Conservation (phyloP, 257 asterid species). For the Datura wrightii region DNA sequence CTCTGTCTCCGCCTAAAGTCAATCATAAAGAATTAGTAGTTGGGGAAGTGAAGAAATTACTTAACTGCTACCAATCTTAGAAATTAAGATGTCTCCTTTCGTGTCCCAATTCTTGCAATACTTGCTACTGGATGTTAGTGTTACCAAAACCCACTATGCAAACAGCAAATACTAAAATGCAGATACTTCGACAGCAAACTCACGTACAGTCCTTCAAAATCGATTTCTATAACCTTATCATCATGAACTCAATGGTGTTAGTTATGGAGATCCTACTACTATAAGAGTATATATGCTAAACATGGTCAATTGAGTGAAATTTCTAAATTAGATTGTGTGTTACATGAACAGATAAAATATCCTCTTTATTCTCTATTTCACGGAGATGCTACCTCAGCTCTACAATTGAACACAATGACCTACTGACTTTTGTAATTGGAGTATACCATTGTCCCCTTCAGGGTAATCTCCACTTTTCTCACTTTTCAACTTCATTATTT, state of each 20-base stretch:
- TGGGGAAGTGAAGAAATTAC: conserved; percentile 21
- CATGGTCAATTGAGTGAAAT: background rate
- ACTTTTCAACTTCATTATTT: conserved; percentile 10
- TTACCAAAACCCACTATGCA: conserved; percentile 5
- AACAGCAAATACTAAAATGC: background rate
- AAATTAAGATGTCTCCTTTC: background rate
- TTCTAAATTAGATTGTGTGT: background rate
- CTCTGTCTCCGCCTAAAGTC: conserved; percentile 77
- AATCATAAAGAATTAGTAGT: background rate
- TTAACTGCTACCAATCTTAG: background rate
- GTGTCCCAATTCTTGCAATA: background rate
- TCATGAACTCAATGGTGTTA: background rate
- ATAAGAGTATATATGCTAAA: background rate
- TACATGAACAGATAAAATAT: background rate
- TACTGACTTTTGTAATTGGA: background rate
- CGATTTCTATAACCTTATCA: background rate
- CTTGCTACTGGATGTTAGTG: conserved; percentile 11
- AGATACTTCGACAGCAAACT: background rate
- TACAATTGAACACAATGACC: background rate
- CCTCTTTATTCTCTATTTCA: conserved; percentile 19
- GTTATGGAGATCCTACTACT: background rate
- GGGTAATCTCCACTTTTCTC: background rate
- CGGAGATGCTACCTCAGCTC: background rate
- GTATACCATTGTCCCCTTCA: background rate
- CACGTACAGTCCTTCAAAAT: background rate